Evolutionary conservation across 805 yeast genomes (phyloP).

Genomic region (Myxozyma neotropica): DNA sequence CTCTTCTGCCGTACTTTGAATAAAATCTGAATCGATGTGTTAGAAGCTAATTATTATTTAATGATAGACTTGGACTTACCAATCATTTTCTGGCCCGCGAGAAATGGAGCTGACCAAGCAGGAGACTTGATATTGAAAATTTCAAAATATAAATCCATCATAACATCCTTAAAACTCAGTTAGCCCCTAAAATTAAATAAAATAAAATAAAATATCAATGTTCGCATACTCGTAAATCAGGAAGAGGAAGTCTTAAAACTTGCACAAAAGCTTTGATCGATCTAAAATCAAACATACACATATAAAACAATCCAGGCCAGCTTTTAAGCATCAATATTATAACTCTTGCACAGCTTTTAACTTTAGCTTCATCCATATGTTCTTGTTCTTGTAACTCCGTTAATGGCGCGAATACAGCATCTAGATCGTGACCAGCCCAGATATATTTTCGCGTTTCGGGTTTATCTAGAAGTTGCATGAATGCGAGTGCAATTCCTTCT

Average conservation of each 20-base stretch:
- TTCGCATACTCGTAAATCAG: constrained; percentile 43
- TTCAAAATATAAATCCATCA: constrained; percentile 73
- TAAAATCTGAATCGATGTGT: not conserved
- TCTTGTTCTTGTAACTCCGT: constrained; percentile 60
- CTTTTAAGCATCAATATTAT: constrained; percentile 64
- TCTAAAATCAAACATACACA: constrained; percentile 58
- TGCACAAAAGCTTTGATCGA: constrained; percentile 60
- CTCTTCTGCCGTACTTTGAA: constrained; percentile 1
- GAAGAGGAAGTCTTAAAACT: constrained; percentile 63
- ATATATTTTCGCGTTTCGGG: constrained; percentile 58
- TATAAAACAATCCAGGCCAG: constrained; percentile 70
- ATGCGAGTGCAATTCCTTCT: constrained; percentile 49
- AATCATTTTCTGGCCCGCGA: constrained; percentile 39
- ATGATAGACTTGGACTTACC: not conserved
- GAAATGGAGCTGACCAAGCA: constrained; percentile 52
- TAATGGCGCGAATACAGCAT: constrained; percentile 66
- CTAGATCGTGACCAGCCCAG: constrained; percentile 63
- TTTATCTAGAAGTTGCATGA: constrained; percentile 59
- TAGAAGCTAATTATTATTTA: not conserved
- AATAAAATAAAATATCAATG: not conserved
- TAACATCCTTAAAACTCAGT: constrained; percentile 51
- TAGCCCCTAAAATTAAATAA: not conserved
- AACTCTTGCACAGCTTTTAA: constrained; percentile 63
- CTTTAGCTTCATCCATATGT: constrained; percentile 54
- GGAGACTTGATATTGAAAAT: constrained; percentile 61